Conservation (phyloP, 2,329 filamentous ascomycete species). For the Ascocoryne sarcoides region DNA sequence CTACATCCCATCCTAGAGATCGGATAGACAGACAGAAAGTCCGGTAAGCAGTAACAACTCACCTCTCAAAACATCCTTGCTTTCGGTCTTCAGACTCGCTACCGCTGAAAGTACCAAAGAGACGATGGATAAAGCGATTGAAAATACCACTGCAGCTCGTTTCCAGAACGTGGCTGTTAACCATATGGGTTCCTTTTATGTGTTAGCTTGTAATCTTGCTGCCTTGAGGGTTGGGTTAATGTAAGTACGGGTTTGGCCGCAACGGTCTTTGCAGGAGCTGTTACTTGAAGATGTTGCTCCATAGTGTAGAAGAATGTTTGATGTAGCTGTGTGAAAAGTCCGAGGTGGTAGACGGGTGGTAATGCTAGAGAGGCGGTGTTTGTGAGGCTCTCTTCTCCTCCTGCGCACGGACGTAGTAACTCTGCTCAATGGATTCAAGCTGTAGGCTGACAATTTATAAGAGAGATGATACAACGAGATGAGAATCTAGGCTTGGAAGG, state of each 20-base stretch:
- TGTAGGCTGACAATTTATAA: no score
- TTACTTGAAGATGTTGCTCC: neutral
- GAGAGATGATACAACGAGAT: neutral
- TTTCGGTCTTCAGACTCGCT: conserved; percentile 8
- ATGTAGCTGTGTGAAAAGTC: no score
- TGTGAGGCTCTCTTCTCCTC: no score
- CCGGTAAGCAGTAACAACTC: no score
- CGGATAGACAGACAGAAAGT: no score
- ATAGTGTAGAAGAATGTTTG: no score
- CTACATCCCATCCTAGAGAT: no score
- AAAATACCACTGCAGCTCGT: conserved; percentile 18
- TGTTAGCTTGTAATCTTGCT: neutral
- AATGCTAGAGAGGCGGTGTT: neutral
- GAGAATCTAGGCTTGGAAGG: neutral
- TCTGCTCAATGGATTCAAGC: no score
- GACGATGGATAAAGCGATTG: conserved; percentile 14
- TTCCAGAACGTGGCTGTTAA: conserved; percentile 21
- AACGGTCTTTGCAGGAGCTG: neutral
- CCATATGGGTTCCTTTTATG: conserved; percentile 11
- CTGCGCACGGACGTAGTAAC: no score
- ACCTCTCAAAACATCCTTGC: conserved; percentile 9
- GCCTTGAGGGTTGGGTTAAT: no score
- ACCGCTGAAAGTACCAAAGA: conserved; percentile 15
- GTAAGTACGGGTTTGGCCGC: no score
- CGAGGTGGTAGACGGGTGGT: neutral